A percentile compares a stretch with the other conserved stretches of the same genome.
Conservation (phyloP, 1,139 yeast genomes). For the Saccharomyces hybrid region DNA sequence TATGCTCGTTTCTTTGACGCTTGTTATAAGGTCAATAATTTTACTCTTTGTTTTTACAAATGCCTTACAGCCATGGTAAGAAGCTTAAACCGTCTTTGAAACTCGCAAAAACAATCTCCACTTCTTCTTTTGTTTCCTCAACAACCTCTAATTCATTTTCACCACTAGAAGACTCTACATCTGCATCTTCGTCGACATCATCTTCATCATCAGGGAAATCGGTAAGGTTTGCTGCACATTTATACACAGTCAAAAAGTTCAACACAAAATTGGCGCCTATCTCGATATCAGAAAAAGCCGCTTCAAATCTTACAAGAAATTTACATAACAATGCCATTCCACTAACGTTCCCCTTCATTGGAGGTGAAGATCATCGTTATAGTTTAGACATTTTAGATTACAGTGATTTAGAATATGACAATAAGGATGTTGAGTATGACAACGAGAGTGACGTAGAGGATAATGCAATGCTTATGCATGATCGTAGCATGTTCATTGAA, state of each 20-base stretch:
- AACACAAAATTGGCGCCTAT: conserved; percentile 26
- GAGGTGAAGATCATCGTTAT: neutral
- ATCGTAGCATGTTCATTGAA: neutral
- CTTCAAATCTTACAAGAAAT: conserved; percentile 2
- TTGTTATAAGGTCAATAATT: neutral
- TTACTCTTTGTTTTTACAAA: neutral
- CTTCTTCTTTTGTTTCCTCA: conserved; percentile 3
- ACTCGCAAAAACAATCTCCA: conserved; percentile 16
- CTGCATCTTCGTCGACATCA: conserved; percentile 12
- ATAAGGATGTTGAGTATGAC: conserved; percentile 5
- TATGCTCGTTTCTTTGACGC: neutral
- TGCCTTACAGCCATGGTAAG: conserved; percentile 1
- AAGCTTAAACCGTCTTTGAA: conserved; percentile 25
- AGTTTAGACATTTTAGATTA: neutral
- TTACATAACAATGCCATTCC: neutral
- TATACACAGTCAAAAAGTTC: conserved; percentile 28
- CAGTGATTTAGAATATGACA: conserved; percentile 4
- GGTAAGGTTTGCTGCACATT: conserved; percentile 30
- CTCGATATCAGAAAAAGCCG: conserved; percentile 27
- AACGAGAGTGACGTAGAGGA: conserved; percentile 6
- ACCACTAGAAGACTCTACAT: conserved; percentile 4
- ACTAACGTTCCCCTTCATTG: neutral
- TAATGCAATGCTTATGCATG: neutral
- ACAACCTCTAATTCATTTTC: neutral
- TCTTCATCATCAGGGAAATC: conserved; percentile 20